Evolutionary conservation across 495 filamentous ascomycete species (phyloP), one percentile per base, ranked within the genome.

Genomic region (Aspergillus bertholletiae): DNA sequence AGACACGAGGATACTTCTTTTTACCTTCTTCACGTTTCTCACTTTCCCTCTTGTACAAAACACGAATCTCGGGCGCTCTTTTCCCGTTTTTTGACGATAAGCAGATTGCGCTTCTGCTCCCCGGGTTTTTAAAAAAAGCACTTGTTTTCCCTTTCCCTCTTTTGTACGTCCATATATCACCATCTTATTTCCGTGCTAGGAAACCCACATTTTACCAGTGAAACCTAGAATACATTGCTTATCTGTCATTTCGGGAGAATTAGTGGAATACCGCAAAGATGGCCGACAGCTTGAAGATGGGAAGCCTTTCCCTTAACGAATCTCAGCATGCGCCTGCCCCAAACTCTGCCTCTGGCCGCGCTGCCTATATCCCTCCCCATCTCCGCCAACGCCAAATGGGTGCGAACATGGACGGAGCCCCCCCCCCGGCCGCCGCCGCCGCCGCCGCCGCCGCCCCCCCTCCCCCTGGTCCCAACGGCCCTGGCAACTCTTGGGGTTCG

Each of bases 261-360:
- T 53, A 49, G 57, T 72, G 52, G 65, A 56, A 54, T 48, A 70
- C 58, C 77, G 68, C 64, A 77, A 85, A 70, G 61, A 97, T 97
- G 94, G 93, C 94, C 73, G 92, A 96, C 73, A 86, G 95, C 77
- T 84, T 98, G 61, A 90, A 92, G 72, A 92, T 97, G 88, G 84
- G 82, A 71, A 86, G 87, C 69, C 79, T 96, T 66, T 87, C 80
- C 69, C 79, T 96, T 60, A 81, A 81, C 69, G 84, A 86, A 58
- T 87, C 78, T 48, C 84, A 88, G 68, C 83, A 90, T 69, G 88
- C 89, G 64, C 75, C 76, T 54, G 65, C 66, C 48, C 66, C 61
- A 51, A 40, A 52, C 32, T 22, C 55, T 46, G 34, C 63, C 58
- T 72, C 76, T 59, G 80, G 79, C 57, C 89, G 88, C 61, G 85